phyloP scores from a whole-genome alignment of 768 basidiomycete species.

The Trametes sanguinea region DNA sequence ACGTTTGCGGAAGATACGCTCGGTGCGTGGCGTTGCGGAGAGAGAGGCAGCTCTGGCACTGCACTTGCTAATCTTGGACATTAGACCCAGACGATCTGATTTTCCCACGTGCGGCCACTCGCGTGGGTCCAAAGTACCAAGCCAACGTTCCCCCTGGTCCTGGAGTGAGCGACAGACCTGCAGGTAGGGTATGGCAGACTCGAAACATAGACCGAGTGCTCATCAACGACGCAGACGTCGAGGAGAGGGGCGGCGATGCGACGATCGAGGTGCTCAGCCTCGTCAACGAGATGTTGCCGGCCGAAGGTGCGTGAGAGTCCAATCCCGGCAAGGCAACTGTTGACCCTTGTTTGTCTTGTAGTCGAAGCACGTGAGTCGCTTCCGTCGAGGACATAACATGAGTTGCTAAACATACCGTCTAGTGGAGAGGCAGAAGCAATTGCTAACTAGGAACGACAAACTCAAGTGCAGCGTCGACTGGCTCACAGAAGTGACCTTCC shows the following conservation, averaged over 20 bases:
- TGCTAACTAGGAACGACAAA: slow-evolving; percentile 53
- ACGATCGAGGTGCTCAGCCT: slow-evolving; percentile 74
- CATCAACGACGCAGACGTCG: slow-evolving; percentile 27
- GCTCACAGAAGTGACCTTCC: slow-evolving; percentile 73
- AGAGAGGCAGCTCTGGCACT: neutral
- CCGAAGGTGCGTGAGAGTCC: slow-evolving; percentile 57
- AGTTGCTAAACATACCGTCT: slow-evolving; percentile 11
- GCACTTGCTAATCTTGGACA: slow-evolving; percentile 32
- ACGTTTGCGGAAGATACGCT: slow-evolving; percentile 91
- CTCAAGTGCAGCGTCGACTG: slow-evolving; percentile 73
- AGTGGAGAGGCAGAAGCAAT: slow-evolving; percentile 70
- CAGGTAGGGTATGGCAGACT: slow-evolving; percentile 21
- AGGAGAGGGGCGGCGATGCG: slow-evolving; percentile 68
- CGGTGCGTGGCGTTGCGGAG: slow-evolving; percentile 48
- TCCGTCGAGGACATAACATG: neutral
- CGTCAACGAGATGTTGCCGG: slow-evolving; percentile 61
- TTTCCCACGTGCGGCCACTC: slow-evolving; percentile 89
- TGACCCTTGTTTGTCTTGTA: slow-evolving; percentile 18
- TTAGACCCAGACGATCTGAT: slow-evolving; percentile 95
- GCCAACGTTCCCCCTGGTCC: slow-evolving; percentile 49
- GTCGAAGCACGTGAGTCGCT: slow-evolving; percentile 19
- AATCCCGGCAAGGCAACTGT: slow-evolving; percentile 21
- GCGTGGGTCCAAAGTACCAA: slow-evolving; percentile 89
- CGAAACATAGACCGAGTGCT: neutral
- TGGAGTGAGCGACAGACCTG: slow-evolving; percentile 35